These are phyloP conservation scores for Termitomyces sp. DNA, from an alignment of 768 basidiomycete species.

Conservation along the genomic window DNA sequence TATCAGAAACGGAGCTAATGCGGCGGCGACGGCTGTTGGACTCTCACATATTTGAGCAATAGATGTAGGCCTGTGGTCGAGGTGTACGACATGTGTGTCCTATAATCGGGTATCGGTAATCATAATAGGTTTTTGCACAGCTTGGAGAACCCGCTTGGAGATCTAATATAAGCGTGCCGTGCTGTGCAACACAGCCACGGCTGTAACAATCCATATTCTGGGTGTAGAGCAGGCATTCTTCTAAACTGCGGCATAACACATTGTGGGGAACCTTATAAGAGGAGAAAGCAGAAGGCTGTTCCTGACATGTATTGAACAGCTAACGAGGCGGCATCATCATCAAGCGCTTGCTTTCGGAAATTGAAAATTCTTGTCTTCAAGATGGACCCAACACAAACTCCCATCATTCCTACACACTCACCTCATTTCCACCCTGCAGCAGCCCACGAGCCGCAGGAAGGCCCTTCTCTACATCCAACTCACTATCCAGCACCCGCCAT, in stretches of 20 bases:
- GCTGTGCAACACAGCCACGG: slow-evolving; percentile 39
- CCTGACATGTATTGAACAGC: slow-evolving; percentile 4
- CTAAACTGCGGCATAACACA: background rate
- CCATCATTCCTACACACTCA: slow-evolving; percentile 23
- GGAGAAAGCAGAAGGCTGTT: slow-evolving; percentile 7
- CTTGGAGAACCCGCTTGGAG: slow-evolving; percentile 22
- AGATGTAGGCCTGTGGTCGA: slow-evolving; percentile 14
- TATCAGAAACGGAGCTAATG: slow-evolving; percentile 77
- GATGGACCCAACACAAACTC: slow-evolving; percentile 22
- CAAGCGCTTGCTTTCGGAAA: slow-evolving; percentile 18
- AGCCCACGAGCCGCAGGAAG: slow-evolving; percentile 23
- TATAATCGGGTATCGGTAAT: slow-evolving; percentile 14
- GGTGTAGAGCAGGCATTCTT: background rate
- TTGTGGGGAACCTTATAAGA: background rate
- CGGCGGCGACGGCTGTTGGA: slow-evolving; percentile 73
- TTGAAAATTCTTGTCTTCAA: slow-evolving; percentile 20
- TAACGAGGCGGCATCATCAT: slow-evolving; percentile 5
- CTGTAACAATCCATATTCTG: slow-evolving; percentile 5
- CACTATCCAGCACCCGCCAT: slow-evolving; percentile 26
- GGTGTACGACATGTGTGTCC: slow-evolving; percentile 6
- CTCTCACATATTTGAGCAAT: slow-evolving; percentile 56
- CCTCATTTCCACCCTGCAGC: slow-evolving; percentile 22
- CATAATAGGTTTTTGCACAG: slow-evolving; percentile 24
- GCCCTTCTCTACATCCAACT: slow-evolving; percentile 13
- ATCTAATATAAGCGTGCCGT: slow-evolving; percentile 27